Evolutionary conservation across 1,284 basidiomycete genomes (phyloP), one percentile per base, ranked within the genome.

Genomic region (Tilletia horrida): DNA sequence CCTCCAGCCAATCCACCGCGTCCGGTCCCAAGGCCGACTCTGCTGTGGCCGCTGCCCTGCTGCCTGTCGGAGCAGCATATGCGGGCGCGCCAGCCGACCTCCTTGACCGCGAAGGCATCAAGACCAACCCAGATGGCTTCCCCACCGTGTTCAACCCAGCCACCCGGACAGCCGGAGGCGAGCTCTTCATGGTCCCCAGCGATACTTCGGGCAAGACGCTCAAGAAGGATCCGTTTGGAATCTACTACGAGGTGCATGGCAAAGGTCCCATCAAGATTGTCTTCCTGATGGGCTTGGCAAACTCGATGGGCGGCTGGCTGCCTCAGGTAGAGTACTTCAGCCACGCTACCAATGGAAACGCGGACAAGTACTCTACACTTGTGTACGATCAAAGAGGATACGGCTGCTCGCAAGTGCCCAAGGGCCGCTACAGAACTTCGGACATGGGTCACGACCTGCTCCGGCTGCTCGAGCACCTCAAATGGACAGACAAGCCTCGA

Each of bases 321-420:
- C 69, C 77, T 31, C 83, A 84, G 69, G 77, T 84, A 14, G 69
- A 76, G 47, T 68, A 81, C 63, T 80, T 84, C 21, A 68, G 71
- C 16, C 16, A 40, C 45, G 27, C 55, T 59, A 31, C 18, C 14
- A 59, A 59, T n/a, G 55, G 55, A 21, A 59, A 67, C 2, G 75
- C 80, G 11, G 67, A 73, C 1, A 68, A 70, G 21, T 83, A 89
- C 69, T 87, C 88, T 0, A 84, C 88, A 7, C 84, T 94, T 1
- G 90, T 92, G 0, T 90, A 93, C 73, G 92, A 95, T 81, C 93
- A 95, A 77, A 86, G 91, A 44, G 92, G 92, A 0, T 91, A 91
- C 1, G 91, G 92, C 4, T 87, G 91, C 77, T 90, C 88, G 61
- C 87, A 86, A 23, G 84, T 87, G 23, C 91, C 91, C 0, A 81